Evolutionary conservation across 345 rosid species (phyloP), one percentile per base, ranked within the genome.

Genomic region (Toxicodendron radicans): DNA sequence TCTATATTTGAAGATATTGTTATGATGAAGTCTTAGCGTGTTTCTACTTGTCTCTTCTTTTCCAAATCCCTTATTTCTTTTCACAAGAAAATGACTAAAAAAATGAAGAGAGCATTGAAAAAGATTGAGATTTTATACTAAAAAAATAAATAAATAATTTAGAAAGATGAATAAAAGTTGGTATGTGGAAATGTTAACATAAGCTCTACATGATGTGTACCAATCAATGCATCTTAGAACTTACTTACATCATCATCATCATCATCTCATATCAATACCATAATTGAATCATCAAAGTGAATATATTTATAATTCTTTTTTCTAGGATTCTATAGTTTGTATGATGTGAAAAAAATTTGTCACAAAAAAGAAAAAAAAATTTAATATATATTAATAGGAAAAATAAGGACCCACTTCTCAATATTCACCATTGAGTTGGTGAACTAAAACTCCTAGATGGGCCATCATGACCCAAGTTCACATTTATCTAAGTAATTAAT

Each of bases 31-130:
- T 68, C 71, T 66, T 71, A 12, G 20, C 23, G 65, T 63, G 72
- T 48, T 27, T 56, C 75, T 60, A 41, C 32, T 81, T 77, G 83
- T 81, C 85, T 69, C 78, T 67, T 81, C 59, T 61, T 64, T 38
- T 62, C 66, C 35, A 74, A 71, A 56, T 74, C 48, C 71, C 73
- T 27, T 68, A 9, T 75, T 75, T 48, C 53, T 73, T 77, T 68
- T 54, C 32, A 41, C 62, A 41, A 57, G 75, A 80, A 73, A 75
- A 62, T 69, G 75, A 73, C 84, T 33, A 46, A 18, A 60, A 63
- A 71, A n/a, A 23, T 73, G 5, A 6, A 64, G 59, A n/a, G 66
- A 70, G 59, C 58, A 60, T 16, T 53, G 67, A 9, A 61, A 76
- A 74, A 58, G 65, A 52, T 53, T 18, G 5, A 65, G 75, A 60